These are phyloP conservation scores for Paecilomyces niveus DNA, from an alignment of 2,329 filamentous ascomycete genomes.

Conservation along the genomic window DNA sequence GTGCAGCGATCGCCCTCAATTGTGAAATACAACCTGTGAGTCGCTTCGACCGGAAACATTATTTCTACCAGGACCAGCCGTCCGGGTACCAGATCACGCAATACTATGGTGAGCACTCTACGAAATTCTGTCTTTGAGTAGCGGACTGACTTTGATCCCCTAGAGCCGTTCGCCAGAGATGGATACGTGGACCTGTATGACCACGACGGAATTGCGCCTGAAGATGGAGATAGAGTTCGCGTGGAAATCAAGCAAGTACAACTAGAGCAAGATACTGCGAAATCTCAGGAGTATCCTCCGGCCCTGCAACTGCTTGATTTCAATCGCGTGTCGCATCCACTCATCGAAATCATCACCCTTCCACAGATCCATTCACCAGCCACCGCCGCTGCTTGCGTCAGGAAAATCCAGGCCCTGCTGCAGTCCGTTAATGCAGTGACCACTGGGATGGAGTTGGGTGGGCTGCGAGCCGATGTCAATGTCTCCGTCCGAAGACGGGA, in stretches of 20 bases:
- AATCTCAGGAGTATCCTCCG: slow-evolving; percentile 72
- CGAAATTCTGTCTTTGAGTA: not conserved
- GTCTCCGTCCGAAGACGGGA: slow-evolving; percentile 69
- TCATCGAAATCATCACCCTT: slow-evolving; percentile 91
- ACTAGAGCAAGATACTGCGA: slow-evolving; percentile 96
- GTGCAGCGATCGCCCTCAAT: slow-evolving; percentile 76
- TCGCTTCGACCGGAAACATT: slow-evolving; percentile 92
- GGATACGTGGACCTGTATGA: slow-evolving; percentile 64
- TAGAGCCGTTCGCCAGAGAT: slow-evolving; percentile 57
- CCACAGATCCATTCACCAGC: slow-evolving; percentile 81
- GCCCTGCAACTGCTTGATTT: slow-evolving; percentile 78
- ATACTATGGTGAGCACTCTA: slow-evolving; percentile 57
- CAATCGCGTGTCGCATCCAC: slow-evolving; percentile 81
- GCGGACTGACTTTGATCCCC: not conserved
- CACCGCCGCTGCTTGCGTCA: slow-evolving; percentile 80
- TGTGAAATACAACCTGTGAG: slow-evolving; percentile 72
- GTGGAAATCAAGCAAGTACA: slow-evolving; percentile 91
- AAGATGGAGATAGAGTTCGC: slow-evolving; percentile 62
- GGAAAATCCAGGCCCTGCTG: slow-evolving; percentile 78
- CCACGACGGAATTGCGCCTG: slow-evolving; percentile 70
- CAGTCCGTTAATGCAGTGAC: slow-evolving; percentile 77
- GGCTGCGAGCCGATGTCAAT: slow-evolving; percentile 88
- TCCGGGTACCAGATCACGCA: slow-evolving; percentile 97
- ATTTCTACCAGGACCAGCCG: slow-evolving; percentile 98
- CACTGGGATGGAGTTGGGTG: slow-evolving; percentile 87